Evolutionary conservation across 345 rosid genomes (phyloP).

Genomic region (Syzygium aqueum): DNA sequence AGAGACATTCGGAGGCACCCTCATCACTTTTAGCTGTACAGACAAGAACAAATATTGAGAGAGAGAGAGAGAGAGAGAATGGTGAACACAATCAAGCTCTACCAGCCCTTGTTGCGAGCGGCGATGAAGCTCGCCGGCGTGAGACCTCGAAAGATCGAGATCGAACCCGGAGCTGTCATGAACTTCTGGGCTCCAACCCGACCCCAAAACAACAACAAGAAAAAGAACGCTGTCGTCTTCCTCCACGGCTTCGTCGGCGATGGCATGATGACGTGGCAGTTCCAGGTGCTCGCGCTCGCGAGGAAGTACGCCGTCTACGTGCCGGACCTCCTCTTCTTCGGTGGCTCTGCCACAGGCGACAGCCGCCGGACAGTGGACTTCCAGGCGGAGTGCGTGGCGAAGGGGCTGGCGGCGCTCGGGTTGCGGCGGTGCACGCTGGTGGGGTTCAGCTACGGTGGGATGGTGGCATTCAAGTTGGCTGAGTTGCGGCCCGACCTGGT

Average conservation of each 20-base stretch:
- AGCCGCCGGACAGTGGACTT: slow-evolving; percentile 18
- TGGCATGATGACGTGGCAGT: slow-evolving; percentile 35
- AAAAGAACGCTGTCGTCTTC: slow-evolving; percentile 22
- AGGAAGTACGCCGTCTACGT: slow-evolving; percentile 26
- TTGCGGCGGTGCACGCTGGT: slow-evolving; percentile 30
- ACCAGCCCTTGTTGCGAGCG: slow-evolving; percentile 5
- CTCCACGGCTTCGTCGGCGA: slow-evolving; percentile 26
- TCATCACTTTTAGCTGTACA: background rate
- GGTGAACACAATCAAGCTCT: slow-evolving; percentile 9
- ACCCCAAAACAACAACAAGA: background rate
- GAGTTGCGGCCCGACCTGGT: slow-evolving; percentile 25
- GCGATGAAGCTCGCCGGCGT: slow-evolving; percentile 15
- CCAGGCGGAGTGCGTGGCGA: slow-evolving; percentile 32
- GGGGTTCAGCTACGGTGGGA: slow-evolving; percentile 37
- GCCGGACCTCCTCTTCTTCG: slow-evolving; percentile 45
- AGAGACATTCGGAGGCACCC: background rate
- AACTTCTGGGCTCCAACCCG: background rate
- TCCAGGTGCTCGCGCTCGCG: slow-evolving; percentile 25
- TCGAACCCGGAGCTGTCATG: slow-evolving; percentile 26
- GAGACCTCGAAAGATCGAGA: slow-evolving; percentile 9
- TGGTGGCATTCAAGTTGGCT: slow-evolving; percentile 40
- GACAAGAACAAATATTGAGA: background rate
- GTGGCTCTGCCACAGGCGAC: slow-evolving; percentile 23
- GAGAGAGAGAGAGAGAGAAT: background rate
- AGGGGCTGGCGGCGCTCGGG: slow-evolving; percentile 22